A percentile compares a stretch with the other conserved stretches of the same genome.
Evolutionary conservation across 345 rosid genomes (phyloP).

Genomic region (Euclidium syriacum): DNA sequence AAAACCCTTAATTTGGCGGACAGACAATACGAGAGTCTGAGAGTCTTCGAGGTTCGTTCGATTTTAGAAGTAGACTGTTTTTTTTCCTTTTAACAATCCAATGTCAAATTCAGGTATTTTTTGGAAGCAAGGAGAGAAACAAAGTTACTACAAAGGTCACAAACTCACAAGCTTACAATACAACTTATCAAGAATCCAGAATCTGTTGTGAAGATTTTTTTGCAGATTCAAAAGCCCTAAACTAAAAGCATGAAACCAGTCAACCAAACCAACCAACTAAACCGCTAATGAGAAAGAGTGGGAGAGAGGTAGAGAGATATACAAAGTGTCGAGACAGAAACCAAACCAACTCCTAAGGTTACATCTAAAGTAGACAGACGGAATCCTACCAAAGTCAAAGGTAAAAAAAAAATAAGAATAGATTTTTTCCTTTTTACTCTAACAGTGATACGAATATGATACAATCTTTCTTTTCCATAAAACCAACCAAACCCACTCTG

Average conservation of each 20-base stretch:
- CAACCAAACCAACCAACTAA: conserved; percentile 6
- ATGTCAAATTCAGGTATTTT: too few species aligned
- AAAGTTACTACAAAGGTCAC: neutral
- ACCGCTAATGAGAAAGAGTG: neutral
- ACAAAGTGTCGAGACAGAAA: conserved; percentile 17
- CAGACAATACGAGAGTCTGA: too few species aligned
- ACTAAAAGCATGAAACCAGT: neutral
- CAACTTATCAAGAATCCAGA: conserved; percentile 21
- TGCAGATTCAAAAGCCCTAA: conserved; percentile 21
- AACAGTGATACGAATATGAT: conserved; percentile 21
- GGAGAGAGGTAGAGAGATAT: conserved; percentile 12
- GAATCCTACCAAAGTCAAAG: conserved; percentile 12
- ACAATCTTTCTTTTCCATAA: conserved; percentile 12
- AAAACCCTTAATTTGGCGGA: too few species aligned
- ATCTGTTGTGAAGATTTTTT: conserved; percentile 7
- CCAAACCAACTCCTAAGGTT: conserved; percentile 20
- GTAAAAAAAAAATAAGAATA: conserved; percentile 19
- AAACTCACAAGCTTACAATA: conserved; percentile 26
- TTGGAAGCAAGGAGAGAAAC: neutral
- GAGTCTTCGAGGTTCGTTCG: too few species aligned
- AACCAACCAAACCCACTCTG: conserved; percentile 6
- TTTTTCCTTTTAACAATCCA: too few species aligned
- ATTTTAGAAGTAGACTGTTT: too few species aligned
- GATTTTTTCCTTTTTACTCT: conserved; percentile 14
- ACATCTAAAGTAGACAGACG: conserved; percentile 22